Conservation (phyloP, 805 yeast species). For the Yarrowia sp. region DNA sequence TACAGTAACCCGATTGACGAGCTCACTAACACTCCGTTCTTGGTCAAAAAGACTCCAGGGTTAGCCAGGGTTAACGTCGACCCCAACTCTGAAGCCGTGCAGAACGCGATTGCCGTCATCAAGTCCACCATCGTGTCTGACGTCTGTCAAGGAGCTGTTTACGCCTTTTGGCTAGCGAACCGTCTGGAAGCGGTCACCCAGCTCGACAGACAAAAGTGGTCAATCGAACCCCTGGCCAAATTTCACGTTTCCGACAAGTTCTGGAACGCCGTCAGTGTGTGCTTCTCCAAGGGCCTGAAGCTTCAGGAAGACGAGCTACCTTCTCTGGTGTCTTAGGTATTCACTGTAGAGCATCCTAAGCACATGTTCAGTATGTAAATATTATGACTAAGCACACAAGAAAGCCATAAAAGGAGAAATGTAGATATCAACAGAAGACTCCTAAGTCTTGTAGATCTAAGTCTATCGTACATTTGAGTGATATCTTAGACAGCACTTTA, state of each 20-base stretch:
- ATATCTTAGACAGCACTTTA: no score
- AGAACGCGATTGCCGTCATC: slow-evolving; percentile 43
- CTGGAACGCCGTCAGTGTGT: slow-evolving; percentile 52
- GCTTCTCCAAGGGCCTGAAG: slow-evolving; percentile 49
- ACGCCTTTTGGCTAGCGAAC: slow-evolving; percentile 55
- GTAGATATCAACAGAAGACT: no score
- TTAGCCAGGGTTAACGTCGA: neutral
- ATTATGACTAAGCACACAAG: no score
- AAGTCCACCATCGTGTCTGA: slow-evolving; percentile 65
- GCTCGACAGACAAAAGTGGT: slow-evolving; percentile 57
- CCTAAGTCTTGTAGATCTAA: no score
- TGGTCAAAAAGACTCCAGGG: slow-evolving; percentile 60
- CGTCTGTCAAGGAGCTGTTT: slow-evolving; percentile 57
- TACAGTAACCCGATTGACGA: slow-evolving; percentile 46
- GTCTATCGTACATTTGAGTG: no score
- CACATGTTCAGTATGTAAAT: no score
- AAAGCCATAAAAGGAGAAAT: no score
- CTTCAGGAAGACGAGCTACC: no score
- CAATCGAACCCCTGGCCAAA: slow-evolving; percentile 55
- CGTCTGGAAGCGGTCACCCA: slow-evolving; percentile 59
- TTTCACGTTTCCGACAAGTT: slow-evolving; percentile 65
- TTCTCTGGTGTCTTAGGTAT: no score
- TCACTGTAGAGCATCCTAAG: no score
- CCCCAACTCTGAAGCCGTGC: slow-evolving; percentile 23
- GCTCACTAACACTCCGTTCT: slow-evolving; percentile 63